A percentile compares a stretch with the other conserved stretches of the same genome.
phyloP scores from a whole-genome alignment of 805 yeast genomes.

The Monosporozyma siamensis region DNA sequence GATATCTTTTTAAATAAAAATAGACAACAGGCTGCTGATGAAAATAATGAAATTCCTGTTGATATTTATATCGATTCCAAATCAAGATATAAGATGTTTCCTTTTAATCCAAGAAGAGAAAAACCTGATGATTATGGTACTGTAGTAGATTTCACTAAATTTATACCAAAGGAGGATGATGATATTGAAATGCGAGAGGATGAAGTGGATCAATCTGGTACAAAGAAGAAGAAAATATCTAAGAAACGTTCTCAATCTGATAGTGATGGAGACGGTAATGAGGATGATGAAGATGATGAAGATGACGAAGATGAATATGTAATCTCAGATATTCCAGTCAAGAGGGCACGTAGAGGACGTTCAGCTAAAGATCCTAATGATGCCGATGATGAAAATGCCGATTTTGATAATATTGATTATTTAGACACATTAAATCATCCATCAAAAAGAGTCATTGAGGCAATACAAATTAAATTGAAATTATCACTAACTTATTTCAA shows the following conservation, averaged over 20 bases:
- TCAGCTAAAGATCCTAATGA: constrained; percentile 23
- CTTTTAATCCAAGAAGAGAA: constrained; percentile 48
- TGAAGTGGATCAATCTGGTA: too few relatives aligned
- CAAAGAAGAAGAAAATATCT: too few relatives aligned
- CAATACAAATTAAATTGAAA: constrained; percentile 38
- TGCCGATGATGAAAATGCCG: constrained; percentile 29
- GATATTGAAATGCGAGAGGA: constrained; percentile 8
- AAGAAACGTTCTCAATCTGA: background rate
- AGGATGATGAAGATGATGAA: constrained; percentile 13
- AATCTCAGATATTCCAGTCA: constrained; percentile 13
- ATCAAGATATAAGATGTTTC: constrained; percentile 58
- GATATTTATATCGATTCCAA: constrained; percentile 21
- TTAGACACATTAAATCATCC: constrained; percentile 48
- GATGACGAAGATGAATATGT: constrained; percentile 26
- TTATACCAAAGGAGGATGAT: constrained; percentile 43
- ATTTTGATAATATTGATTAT: constrained; percentile 43
- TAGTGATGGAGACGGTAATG: constrained; percentile 7
- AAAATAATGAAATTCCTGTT: constrained; percentile 18
- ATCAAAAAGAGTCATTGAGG: constrained; percentile 32
- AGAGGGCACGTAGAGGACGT: constrained; percentile 11
- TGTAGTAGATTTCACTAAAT: constrained; percentile 55
- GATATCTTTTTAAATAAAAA: constrained; percentile 19
- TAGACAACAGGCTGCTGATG: constrained; percentile 2
- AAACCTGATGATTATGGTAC: constrained; percentile 86
- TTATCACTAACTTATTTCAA: constrained; percentile 75